These are phyloP conservation scores for Podospora comata DNA, from an alignment of 495 filamentous ascomycete genomes.

Conservation along the genomic window DNA sequence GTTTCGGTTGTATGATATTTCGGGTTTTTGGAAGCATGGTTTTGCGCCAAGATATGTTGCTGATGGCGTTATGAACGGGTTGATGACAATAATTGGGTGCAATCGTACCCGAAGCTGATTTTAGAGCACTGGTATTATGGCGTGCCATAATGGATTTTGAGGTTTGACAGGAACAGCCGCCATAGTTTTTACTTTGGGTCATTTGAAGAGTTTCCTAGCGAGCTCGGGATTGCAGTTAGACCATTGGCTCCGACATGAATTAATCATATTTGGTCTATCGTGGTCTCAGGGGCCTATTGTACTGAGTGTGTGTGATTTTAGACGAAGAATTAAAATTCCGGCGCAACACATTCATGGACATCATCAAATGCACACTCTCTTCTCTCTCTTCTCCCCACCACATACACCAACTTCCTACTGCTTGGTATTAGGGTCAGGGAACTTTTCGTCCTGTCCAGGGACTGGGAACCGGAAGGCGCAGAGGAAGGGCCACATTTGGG, in stretches of 20 bases:
- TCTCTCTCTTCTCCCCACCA: not conserved
- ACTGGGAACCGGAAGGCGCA: constrained; percentile 41
- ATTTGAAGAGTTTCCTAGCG: not conserved
- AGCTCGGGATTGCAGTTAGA: not conserved
- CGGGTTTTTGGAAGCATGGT: not conserved
- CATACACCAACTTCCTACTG: not conserved
- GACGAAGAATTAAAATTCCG: too few species aligned
- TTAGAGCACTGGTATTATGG: not conserved
- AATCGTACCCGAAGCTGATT: not conserved
- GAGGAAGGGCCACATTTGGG: constrained; percentile 45
- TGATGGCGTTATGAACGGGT: not conserved
- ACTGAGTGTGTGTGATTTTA: too few species aligned
- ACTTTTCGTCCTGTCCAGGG: constrained; percentile 17
- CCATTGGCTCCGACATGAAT: not conserved
- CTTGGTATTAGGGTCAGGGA: not conserved
- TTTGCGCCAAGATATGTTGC: not conserved
- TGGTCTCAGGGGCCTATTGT: too few species aligned
- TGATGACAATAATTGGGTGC: not conserved
- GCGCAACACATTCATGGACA: too few species aligned
- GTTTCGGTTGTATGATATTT: not conserved
- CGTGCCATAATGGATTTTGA: not conserved
- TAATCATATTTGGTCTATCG: not conserved
- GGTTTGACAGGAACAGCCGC: not conserved
- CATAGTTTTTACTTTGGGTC: not conserved
- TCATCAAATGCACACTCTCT: not conserved